Conservation (phyloP, 805 yeast genomes). For the Candida sithepensis region DNA sequence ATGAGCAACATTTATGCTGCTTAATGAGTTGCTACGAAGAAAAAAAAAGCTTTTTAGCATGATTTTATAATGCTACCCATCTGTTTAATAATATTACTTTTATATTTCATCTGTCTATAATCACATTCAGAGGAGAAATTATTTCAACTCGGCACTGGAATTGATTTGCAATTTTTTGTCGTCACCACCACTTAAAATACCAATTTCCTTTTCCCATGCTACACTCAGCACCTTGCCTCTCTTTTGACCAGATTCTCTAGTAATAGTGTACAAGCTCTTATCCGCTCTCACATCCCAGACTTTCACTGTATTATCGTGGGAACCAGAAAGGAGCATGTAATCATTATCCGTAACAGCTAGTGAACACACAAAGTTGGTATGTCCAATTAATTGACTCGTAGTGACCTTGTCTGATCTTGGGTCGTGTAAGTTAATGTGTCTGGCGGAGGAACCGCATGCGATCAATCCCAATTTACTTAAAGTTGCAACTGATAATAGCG, state of each 20-base stretch:
- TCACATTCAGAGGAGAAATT: background rate
- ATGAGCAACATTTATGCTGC: too few species aligned
- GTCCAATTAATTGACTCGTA: slow-evolving; percentile 77
- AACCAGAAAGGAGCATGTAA: slow-evolving; percentile 80
- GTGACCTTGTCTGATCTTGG: slow-evolving; percentile 74
- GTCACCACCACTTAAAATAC: slow-evolving; percentile 90
- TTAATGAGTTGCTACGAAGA: background rate
- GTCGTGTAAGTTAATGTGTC: slow-evolving; percentile 92
- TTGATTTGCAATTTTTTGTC: slow-evolving; percentile 91
- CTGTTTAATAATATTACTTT: too few species aligned
- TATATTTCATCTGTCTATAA: background rate
- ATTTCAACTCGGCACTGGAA: slow-evolving; percentile 27
- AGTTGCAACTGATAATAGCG: slow-evolving; percentile 72
- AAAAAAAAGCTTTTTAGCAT: too few species aligned
- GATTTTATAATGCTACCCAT: too few species aligned
- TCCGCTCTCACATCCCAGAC: slow-evolving; percentile 95
- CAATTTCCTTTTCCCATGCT: slow-evolving; percentile 75
- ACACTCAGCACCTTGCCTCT: slow-evolving; percentile 78
- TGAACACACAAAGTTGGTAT: slow-evolving; percentile 83
- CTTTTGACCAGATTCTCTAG: slow-evolving; percentile 58
- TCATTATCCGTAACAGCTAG: slow-evolving; percentile 70
- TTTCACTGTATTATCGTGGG: slow-evolving; percentile 95
- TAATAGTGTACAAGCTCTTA: slow-evolving; percentile 74
- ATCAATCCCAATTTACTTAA: slow-evolving; percentile 65
- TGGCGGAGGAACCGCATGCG: slow-evolving; percentile 96